Base-by-base conservation (phyloP, 2,329 filamentous ascomycete species). In the Arthroderma sp. region DNA sequence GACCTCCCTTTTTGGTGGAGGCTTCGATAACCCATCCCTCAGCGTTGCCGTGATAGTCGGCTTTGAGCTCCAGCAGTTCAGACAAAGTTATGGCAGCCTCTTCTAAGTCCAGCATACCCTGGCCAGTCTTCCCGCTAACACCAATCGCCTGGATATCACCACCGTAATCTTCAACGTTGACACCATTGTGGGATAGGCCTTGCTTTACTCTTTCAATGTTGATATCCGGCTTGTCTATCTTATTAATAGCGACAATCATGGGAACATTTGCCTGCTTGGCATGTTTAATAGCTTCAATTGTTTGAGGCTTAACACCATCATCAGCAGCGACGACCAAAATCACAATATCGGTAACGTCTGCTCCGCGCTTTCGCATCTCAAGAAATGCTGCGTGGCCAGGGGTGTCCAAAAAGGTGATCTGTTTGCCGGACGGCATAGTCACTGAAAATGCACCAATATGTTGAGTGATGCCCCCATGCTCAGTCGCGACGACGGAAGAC, bases 361-460 rank as follows among this genome's bases (percentile, higher is more conserved):
- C 93, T 51, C 91, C 93, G 54, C 91, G 82, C 60, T 94, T 86
- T 30, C 91, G 82, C 91, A 98, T 98, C 34, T 82, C 84, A 53
- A 96, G 68, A 65, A 98, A 98, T 0, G 91, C 93, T 29, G 89
- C 86, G 66, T 98, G 91, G 1, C 91, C 91, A 1, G 91, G 91
- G 0, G 91, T 98, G 59, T 98, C 91, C 29, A 98, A 73, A 69
- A 98, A 98, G 0, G 93, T 98, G 53, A 98, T 94, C 33, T 79
- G 78, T 63, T 89, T 93, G 37, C 88, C 88, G 4, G 79, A 80
- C 4, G 85, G 81, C 72, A 98, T 80, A 11, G 77, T 77, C 1
- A 98, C 91, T 5, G 87, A 87, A 68, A 98, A 98, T 10, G 91
- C 91, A 63, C 91, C 93, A 53, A 98, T 98, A 58, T 98, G 91